Evolutionary conservation across 345 rosid species (phyloP).

Genomic region (Citrus inodora): DNA sequence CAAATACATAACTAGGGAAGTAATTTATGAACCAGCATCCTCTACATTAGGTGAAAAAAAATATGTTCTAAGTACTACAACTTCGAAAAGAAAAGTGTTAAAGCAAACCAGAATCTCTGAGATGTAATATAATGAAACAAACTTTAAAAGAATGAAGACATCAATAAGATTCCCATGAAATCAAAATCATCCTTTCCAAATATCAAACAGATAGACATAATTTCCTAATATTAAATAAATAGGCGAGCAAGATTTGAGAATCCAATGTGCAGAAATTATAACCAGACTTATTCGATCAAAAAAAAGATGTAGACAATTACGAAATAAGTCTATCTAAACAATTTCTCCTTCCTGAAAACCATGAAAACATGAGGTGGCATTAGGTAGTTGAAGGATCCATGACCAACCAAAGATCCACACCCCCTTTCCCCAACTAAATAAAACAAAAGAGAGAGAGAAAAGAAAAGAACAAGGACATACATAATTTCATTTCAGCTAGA

Average conservation of each 20-base stretch:
- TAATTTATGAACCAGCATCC: neutral
- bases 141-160: neutral
- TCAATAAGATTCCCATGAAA: neutral
- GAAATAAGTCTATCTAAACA: neutral
- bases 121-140: neutral
- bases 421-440: neutral
- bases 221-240: neutral
- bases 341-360: neutral
- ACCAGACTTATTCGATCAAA: neutral
- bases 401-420: neutral
- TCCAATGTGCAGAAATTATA: neutral
- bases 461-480: neutral
- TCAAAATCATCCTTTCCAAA: neutral
- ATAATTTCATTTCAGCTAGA: neutral
- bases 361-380: neutral
- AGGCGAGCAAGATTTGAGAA: neutral
- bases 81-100: neutral
- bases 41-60: neutral
- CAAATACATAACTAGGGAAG: conserved; percentile 5
- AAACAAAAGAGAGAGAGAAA: no score
- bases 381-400: neutral
- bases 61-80: neutral
- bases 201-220: neutral
- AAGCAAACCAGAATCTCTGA: neutral
- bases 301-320: neutral